Evolutionary conservation across 306 rosid species (phyloP).

Genomic region (Glycine soja): DNA sequence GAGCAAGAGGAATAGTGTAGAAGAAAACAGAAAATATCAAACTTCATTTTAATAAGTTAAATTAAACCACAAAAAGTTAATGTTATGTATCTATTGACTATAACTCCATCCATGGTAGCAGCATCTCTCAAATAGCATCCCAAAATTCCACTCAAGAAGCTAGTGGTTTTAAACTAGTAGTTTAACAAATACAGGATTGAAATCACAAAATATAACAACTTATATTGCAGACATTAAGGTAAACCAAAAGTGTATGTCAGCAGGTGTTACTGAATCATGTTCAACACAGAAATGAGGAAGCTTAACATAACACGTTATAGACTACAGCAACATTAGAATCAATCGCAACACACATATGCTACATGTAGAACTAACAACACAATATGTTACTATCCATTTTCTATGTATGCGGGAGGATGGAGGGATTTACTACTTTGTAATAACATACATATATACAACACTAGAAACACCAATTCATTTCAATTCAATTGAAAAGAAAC

Average conservation of each 20-base stretch:
- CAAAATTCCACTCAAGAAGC: neutral
- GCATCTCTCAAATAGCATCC: neutral
- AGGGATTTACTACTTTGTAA: no score
- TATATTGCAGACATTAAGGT: neutral
- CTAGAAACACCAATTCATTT: no score
- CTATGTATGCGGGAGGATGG: no score
- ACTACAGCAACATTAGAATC: no score
- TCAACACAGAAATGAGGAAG: neutral
- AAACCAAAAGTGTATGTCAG: neutral
- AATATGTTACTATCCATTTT: neutral
- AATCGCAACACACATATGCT: neutral
- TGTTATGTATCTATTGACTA: neutral
- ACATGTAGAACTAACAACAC: neutral
- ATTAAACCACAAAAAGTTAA: constrained; percentile 3
- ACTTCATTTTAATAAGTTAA: neutral
- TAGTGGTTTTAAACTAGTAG: neutral
- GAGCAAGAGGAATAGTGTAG: neutral
- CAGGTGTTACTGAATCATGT: neutral
- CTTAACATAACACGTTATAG: neutral
- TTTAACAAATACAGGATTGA: neutral
- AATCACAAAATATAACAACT: neutral
- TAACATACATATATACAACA: no score
- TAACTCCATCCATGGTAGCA: constrained; percentile 10
- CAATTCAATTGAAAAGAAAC: constrained; percentile 8
- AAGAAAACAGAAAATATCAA: neutral